A percentile compares a stretch with the other conserved stretches of the same genome.
Conservation (phyloP, 352 stramenopile genomes). For the Globisporangium nunn region DNA sequence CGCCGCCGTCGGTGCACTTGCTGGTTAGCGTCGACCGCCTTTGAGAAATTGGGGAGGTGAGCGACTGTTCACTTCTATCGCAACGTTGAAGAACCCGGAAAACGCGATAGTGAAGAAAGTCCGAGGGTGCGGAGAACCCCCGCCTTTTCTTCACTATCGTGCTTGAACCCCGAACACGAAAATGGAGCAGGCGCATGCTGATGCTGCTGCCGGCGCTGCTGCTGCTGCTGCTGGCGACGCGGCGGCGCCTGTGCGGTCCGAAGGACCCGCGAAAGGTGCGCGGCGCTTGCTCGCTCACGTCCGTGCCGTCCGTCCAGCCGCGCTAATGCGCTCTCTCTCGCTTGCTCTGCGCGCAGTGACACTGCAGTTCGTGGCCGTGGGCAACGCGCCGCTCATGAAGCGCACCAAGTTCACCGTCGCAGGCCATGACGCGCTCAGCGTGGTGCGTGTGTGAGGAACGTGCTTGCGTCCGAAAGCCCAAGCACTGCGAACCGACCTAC, state of each 20-base stretch:
- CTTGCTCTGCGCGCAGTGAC: conserved; percentile 35
- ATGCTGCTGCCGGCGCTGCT: background rate
- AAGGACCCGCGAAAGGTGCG: conserved; percentile 15
- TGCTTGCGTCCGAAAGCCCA: too few relatives aligned
- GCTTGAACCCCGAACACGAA: background rate
- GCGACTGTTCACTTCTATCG: too few relatives aligned
- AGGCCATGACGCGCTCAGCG: conserved; percentile 61
- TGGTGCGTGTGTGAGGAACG: conserved; percentile 26
- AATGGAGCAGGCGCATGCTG: background rate
- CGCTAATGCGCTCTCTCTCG: background rate
- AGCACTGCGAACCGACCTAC: too few relatives aligned
- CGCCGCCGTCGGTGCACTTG: too few relatives aligned
- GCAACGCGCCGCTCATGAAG: conserved; percentile 80
- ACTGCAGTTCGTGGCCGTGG: conserved; percentile 77
- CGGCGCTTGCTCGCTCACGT: background rate
- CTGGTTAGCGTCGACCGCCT: background rate
- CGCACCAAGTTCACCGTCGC: conserved; percentile 85
- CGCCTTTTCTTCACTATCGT: too few relatives aligned
- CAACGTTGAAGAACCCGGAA: too few relatives aligned
- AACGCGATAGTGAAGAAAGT: too few relatives aligned
- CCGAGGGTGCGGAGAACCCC: too few relatives aligned
- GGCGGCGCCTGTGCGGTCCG: conserved; percentile 2
- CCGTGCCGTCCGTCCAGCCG: too few relatives aligned
- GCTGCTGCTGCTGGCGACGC: background rate
- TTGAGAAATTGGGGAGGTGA: too few relatives aligned